phyloP scores from a whole-genome alignment of 805 yeast genomes.

The Lachancea sp. region DNA sequence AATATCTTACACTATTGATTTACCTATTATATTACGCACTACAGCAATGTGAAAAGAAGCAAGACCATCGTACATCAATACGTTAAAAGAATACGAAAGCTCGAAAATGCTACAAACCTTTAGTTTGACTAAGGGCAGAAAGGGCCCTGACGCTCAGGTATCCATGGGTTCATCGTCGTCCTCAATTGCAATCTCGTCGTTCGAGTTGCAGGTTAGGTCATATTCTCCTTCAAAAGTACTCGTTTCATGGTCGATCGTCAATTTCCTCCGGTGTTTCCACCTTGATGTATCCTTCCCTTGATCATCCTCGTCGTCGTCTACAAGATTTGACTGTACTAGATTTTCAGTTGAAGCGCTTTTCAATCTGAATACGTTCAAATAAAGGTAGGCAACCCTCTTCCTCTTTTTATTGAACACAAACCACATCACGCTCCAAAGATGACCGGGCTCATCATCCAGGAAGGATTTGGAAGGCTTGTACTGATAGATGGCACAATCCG shows the following conservation, averaged over 20 bases:
- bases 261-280: conserved; percentile 20
- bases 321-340: conserved; percentile 18
- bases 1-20: background rate
- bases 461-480: conserved; percentile 40
- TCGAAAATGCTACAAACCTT: too few relatives aligned
- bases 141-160: background rate
- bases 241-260: conserved; percentile 36
- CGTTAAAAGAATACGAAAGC: background rate
- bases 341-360: conserved; percentile 33
- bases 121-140: background rate
- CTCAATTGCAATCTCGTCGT: conserved; percentile 36
- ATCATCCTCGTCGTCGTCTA: conserved; percentile 35
- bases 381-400: conserved; percentile 84
- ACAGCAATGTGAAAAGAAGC: too few relatives aligned
- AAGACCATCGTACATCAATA: too few relatives aligned
- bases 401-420: conserved; percentile 85
- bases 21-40: background rate
- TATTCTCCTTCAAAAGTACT: conserved; percentile 40
- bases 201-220: conserved; percentile 35
- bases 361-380: conserved; percentile 51
- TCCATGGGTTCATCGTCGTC: conserved; percentile 29
- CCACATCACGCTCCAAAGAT: conserved; percentile 61
- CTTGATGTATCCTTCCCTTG: conserved; percentile 10
- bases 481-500: conserved; percentile 54
- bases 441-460: conserved; percentile 36